Evolutionary conservation across 2,329 filamentous ascomycete species (phyloP).

Genomic region (Paraconiothyrium brasiliense): DNA sequence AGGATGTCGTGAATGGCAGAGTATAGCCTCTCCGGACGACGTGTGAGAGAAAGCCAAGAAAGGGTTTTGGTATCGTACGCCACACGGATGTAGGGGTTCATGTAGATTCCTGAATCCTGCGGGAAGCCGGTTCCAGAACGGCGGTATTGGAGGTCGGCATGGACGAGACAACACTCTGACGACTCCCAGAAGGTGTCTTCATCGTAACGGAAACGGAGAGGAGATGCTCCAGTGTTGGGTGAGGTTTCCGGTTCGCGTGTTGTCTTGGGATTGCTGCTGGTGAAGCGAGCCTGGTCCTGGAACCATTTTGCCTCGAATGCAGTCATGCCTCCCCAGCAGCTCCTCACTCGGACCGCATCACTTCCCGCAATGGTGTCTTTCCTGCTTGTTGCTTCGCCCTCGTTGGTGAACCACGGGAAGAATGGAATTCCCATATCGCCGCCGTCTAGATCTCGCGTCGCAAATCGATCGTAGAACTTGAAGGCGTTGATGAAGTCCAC

Average conservation of each 20-base stretch:
- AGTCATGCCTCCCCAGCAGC: slow-evolving; percentile 82
- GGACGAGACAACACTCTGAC: slow-evolving; percentile 59
- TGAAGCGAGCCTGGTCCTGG: slow-evolving; percentile 50
- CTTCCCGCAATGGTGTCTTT: slow-evolving; percentile 68
- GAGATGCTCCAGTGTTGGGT: slow-evolving; percentile 42
- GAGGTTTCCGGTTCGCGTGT: slow-evolving; percentile 25
- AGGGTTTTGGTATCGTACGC: slow-evolving; percentile 70
- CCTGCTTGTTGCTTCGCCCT: slow-evolving; percentile 62
- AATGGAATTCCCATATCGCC: slow-evolving; percentile 70
- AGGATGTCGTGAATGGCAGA: slow-evolving; percentile 66
- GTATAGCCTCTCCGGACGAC: slow-evolving; percentile 73
- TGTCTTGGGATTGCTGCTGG: slow-evolving; percentile 12
- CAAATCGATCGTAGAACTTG: slow-evolving; percentile 78
- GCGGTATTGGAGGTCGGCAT: slow-evolving; percentile 54
- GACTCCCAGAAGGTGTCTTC: slow-evolving; percentile 57
- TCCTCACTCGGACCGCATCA: slow-evolving; percentile 73
- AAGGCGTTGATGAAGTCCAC: slow-evolving; percentile 75
- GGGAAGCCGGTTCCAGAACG: slow-evolving; percentile 50
- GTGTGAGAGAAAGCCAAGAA: slow-evolving; percentile 66
- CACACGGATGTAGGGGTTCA: slow-evolving; percentile 79
- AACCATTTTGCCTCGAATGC: slow-evolving; percentile 71
- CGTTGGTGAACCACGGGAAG: slow-evolving; percentile 72
- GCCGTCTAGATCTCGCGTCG: slow-evolving; percentile 72
- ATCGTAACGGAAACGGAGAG: slow-evolving; percentile 55
- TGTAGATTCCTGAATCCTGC: slow-evolving; percentile 68